Conservation (phyloP, 305 asterid species). For the Andrographis paniculata region DNA sequence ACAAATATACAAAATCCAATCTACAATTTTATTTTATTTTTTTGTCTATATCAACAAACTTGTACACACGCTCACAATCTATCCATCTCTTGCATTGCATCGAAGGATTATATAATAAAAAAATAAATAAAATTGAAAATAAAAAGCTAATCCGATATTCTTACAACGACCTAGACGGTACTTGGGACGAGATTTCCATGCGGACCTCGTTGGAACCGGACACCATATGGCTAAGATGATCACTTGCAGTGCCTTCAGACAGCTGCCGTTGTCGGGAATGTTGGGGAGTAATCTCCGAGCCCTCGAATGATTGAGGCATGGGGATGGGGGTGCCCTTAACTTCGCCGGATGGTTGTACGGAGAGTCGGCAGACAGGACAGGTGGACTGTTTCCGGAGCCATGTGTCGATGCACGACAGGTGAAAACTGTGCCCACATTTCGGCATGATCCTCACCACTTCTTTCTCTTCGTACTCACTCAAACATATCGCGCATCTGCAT, state of each 20-base stretch:
- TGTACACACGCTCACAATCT: too few species aligned
- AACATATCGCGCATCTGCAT: constrained; percentile 74
- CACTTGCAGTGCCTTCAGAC: constrained; percentile 22
- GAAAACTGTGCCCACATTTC: constrained; percentile 77
- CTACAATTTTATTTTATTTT: too few species aligned
- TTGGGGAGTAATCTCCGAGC: constrained; percentile 37
- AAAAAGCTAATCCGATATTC: too few species aligned
- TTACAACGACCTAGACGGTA: too few species aligned
- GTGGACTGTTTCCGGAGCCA: constrained; percentile 84
- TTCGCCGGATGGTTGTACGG: constrained; percentile 25
- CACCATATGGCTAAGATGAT: too few species aligned
- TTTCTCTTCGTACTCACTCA: constrained; percentile 71
- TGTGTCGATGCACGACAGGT: constrained; percentile 75
- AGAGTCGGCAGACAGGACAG: constrained; percentile 91
- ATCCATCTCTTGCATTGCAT: too few species aligned
- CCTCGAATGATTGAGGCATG: constrained; percentile 33
- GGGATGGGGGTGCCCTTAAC: constrained; percentile 27
- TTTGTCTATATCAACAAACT: too few species aligned
- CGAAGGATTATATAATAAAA: too few species aligned
- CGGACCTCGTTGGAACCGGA: too few species aligned
- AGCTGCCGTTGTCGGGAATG: constrained; percentile 60
- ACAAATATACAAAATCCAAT: too few species aligned
- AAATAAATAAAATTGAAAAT: too few species aligned
- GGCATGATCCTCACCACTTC: constrained; percentile 80
- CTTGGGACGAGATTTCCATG: too few species aligned